phyloP scores from a whole-genome alignment of 768 basidiomycete genomes.

The Cubamyces sp. region DNA sequence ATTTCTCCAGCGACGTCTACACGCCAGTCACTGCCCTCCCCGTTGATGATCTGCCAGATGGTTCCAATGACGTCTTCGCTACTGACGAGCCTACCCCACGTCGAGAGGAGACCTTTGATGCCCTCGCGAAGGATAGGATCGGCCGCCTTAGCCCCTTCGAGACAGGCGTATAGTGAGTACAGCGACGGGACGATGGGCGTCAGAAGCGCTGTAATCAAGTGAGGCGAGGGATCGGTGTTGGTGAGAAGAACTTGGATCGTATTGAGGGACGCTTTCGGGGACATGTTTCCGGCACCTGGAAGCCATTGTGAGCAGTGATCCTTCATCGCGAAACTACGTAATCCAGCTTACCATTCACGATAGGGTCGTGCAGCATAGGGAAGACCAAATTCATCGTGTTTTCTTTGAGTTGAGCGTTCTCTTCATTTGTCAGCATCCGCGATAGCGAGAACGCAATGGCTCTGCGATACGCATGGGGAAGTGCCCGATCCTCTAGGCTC shows the following conservation, averaged over 20 bases:
- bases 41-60: conserved; percentile 62
- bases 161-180: conserved; percentile 62
- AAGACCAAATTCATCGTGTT: conserved; percentile 45
- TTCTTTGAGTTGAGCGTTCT: conserved; percentile 31
- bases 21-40: conserved; percentile 57
- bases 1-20: conserved; percentile 59
- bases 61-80: conserved; percentile 53
- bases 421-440: conserved; percentile 55
- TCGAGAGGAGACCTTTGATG: conserved; percentile 60
- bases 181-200: conserved; percentile 70
- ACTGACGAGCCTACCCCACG: conserved; percentile 76
- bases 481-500: conserved; percentile 37
- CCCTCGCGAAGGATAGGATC: conserved; percentile 68
- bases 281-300: conserved; percentile 20
- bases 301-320: not conserved
- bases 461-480: conserved; percentile 52
- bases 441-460: conserved; percentile 73
- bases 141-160: conserved; percentile 58
- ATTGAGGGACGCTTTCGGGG: conserved; percentile 49
- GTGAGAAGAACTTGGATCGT: conserved; percentile 60
- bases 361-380: conserved; percentile 49
- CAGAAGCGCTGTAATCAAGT: conserved; percentile 61
- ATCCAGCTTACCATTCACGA: not conserved
- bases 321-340: conserved; percentile 1
- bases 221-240: conserved; percentile 81